Conservation (phyloP, 2,329 filamentous ascomycete species). For the Cytospora piceicola region DNA sequence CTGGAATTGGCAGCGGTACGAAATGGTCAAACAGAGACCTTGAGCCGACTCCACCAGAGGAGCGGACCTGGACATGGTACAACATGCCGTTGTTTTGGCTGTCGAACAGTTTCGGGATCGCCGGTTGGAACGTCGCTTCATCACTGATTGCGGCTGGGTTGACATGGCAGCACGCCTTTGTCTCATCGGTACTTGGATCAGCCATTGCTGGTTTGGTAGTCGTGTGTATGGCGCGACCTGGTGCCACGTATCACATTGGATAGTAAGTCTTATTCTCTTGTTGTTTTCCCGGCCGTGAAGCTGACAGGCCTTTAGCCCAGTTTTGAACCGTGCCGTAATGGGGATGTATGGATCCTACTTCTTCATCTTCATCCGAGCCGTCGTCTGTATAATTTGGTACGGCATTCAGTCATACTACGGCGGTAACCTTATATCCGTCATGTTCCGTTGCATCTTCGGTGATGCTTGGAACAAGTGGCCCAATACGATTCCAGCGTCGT, state of each 20-base stretch:
- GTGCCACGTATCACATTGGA: constrained; percentile 37
- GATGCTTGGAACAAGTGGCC: constrained; percentile 39
- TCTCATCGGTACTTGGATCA: constrained; percentile 35
- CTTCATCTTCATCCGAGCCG: constrained; percentile 42
- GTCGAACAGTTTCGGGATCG: constrained; percentile 36
- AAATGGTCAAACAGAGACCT: constrained; percentile 41
- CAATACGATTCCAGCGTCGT: constrained; percentile 39
- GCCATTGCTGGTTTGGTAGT: constrained; percentile 35
- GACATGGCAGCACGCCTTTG: constrained; percentile 38
- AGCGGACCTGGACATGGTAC: constrained; percentile 39
- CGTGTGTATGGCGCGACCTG: constrained; percentile 37
- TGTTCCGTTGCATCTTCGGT: constrained; percentile 42
- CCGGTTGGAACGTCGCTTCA: constrained; percentile 39
- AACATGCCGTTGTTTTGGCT: constrained; percentile 39
- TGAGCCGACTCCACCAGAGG: constrained; percentile 37
- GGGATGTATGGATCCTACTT: constrained; percentile 50
- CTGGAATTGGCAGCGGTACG: constrained; percentile 24
- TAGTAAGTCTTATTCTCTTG: constrained; percentile 29
- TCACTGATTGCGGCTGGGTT: constrained; percentile 37
- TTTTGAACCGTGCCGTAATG: constrained; percentile 44
- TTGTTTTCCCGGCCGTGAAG: not conserved
- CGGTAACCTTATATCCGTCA: constrained; percentile 34
- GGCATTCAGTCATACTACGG: constrained; percentile 35
- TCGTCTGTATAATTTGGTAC: constrained; percentile 38
- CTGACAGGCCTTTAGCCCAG: constrained; percentile 32